Percentiles rank a stretch among this genome's conserved stretches.
phyloP scores from a whole-genome alignment of 768 basidiomycete genomes.

The Lactarius evosmus region DNA sequence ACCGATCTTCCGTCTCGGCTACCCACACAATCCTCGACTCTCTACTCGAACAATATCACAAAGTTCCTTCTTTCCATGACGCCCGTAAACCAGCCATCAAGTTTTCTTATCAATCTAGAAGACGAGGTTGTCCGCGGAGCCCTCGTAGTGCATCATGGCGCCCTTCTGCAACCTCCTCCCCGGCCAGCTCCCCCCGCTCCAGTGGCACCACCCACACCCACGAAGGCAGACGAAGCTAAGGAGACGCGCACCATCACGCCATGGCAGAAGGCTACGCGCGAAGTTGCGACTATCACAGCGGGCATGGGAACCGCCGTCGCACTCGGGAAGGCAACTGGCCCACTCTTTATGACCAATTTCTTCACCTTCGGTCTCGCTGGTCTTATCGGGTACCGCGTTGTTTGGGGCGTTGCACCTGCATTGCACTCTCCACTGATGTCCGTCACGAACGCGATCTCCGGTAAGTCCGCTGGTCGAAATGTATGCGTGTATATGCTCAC shows the following conservation, averaged over 20 bases:
- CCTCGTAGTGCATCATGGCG: constrained; percentile 67
- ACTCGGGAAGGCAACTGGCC: constrained; percentile 75
- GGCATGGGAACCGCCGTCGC: constrained; percentile 73
- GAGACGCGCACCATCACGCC: constrained; percentile 65
- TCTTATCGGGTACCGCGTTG: constrained; percentile 81
- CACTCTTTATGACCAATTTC: constrained; percentile 84
- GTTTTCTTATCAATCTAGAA: constrained; percentile 63
- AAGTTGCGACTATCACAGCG: constrained; percentile 68
- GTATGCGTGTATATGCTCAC: background rate
- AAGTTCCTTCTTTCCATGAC: constrained; percentile 82
- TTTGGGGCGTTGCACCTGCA: constrained; percentile 88
- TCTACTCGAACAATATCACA: constrained; percentile 89
- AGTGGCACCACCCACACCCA: constrained; percentile 47
- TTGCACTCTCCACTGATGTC: constrained; percentile 89
- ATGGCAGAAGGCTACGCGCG: constrained; percentile 76
- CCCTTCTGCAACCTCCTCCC: constrained; percentile 62
- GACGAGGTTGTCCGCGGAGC: constrained; percentile 87
- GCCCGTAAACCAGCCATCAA: constrained; percentile 46
- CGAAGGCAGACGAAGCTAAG: constrained; percentile 46
- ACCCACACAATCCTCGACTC: constrained; percentile 83
- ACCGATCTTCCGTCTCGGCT: constrained; percentile 84
- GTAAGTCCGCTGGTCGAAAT: constrained; percentile 38
- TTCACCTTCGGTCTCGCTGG: constrained; percentile 87
- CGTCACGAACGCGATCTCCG: constrained; percentile 86
- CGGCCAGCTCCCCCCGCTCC: constrained; percentile 64